Percentiles rank a stretch among this genome's conserved stretches.
phyloP scores from a whole-genome alignment of 2,329 filamentous ascomycete genomes.

The Corniculantispora saksenae region DNA sequence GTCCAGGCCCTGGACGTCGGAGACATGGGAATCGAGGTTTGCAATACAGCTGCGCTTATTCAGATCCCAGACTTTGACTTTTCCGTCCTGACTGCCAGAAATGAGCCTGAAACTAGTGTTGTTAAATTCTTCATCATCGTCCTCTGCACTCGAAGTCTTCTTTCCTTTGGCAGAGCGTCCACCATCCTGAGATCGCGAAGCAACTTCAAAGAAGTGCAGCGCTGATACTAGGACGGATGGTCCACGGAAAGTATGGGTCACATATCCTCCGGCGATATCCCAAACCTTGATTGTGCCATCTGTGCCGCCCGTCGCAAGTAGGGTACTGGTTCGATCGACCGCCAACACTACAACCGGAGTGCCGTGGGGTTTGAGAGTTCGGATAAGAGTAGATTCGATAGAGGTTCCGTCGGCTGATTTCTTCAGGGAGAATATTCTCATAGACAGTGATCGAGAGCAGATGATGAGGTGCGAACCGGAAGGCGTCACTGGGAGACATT shows the following conservation, averaged over 20 bases:
- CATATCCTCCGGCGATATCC: constrained; percentile 87
- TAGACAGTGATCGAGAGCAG: constrained; percentile 92
- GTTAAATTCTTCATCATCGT: constrained; percentile 42
- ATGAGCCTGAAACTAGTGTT: constrained; percentile 72
- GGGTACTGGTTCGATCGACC: constrained; percentile 82
- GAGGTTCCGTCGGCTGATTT: constrained; percentile 56
- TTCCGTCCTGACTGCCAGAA: constrained; percentile 91
- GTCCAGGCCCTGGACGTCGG: constrained; percentile 84
- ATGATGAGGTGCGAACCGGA: constrained; percentile 84
- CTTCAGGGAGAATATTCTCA: constrained; percentile 83
- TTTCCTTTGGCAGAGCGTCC: constrained; percentile 34
- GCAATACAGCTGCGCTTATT: constrained; percentile 78
- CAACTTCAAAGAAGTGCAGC: constrained; percentile 84
- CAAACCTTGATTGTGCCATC: constrained; percentile 95
- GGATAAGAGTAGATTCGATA: constrained; percentile 67
- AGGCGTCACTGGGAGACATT: constrained; percentile 67
- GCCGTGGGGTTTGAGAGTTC: constrained; percentile 84
- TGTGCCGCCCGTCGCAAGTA: constrained; percentile 89
- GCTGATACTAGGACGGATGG: constrained; percentile 91
- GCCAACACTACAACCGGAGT: constrained; percentile 87
- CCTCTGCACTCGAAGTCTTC: constrained; percentile 32
- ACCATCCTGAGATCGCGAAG: constrained; percentile 41
- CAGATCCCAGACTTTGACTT: constrained; percentile 87
- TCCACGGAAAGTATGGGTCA: constrained; percentile 93
- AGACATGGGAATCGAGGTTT: constrained; percentile 87